These are phyloP conservation scores for Saraca asoca DNA, from an alignment of 331 rosid species.

Conservation along the genomic window DNA sequence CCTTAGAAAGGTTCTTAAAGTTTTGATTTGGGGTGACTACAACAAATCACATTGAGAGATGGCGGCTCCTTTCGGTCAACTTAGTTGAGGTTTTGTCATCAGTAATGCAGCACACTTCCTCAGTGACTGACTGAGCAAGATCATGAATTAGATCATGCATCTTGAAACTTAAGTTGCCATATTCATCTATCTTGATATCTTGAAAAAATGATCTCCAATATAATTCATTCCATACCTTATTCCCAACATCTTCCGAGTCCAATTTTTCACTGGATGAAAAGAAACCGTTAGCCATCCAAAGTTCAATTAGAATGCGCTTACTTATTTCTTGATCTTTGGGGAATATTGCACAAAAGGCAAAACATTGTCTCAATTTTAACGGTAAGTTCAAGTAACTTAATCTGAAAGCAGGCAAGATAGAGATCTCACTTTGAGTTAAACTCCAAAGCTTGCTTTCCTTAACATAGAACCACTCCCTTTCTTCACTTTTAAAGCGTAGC, in stretches of 20 bases:
- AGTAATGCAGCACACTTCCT: background rate
- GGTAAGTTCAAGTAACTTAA: conserved; percentile 37
- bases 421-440: conserved; percentile 26
- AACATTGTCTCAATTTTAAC: conserved; percentile 31
- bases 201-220: conserved; percentile 29
- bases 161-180: background rate
- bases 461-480: conserved; percentile 18
- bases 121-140: conserved; percentile 6
- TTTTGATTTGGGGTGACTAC: background rate
- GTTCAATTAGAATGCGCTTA: background rate
- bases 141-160: conserved; percentile 32
- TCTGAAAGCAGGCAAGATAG: conserved; percentile 33
- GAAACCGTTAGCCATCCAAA: conserved; percentile 6
- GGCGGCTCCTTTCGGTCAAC: background rate
- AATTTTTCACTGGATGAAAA: background rate
- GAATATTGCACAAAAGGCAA: conserved; percentile 39
- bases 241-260: background rate
- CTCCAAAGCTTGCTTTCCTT: conserved; percentile 34
- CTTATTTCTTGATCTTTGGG: background rate
- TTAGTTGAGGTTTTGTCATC: too few species aligned
- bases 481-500: conserved; percentile 20
- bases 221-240: conserved; percentile 18
- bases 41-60: background rate
- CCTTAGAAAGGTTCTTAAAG: conserved; percentile 1
- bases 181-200: background rate